phyloP scores from a whole-genome alignment of 441 rosid species.

The Corymbia calophylla region DNA sequence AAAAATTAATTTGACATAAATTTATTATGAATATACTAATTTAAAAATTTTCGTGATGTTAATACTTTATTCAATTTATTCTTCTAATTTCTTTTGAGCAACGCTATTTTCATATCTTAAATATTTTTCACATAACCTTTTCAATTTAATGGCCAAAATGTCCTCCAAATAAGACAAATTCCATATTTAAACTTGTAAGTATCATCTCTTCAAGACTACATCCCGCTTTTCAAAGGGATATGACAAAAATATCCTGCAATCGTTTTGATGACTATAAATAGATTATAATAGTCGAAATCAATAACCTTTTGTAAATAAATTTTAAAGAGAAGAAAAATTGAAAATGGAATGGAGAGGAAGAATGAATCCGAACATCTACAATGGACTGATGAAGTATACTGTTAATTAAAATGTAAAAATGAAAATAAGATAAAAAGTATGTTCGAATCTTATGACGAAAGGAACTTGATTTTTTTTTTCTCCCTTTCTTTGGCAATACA shows the following conservation, averaged over 20 bases:
- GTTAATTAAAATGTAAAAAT: background rate
- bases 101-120: background rate
- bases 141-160: background rate
- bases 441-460: background rate
- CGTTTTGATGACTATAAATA: too few species aligned
- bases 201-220: background rate
- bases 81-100: background rate
- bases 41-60: background rate
- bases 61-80: background rate
- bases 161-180: background rate
- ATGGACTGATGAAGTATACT: background rate
- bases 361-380: background rate
- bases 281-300: background rate
- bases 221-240: background rate
- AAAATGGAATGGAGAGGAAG: background rate
- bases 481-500: background rate
- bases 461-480: background rate
- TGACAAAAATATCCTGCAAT: background rate
- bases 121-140: background rate
- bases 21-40: accelerated
- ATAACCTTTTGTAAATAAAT: background rate
- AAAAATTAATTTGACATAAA: accelerated
- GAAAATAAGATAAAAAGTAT: background rate
- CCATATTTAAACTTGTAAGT: background rate
- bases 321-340: background rate